phyloP scores from a whole-genome alignment of 441 rosid species.

The Theobroma grandiflorum region DNA sequence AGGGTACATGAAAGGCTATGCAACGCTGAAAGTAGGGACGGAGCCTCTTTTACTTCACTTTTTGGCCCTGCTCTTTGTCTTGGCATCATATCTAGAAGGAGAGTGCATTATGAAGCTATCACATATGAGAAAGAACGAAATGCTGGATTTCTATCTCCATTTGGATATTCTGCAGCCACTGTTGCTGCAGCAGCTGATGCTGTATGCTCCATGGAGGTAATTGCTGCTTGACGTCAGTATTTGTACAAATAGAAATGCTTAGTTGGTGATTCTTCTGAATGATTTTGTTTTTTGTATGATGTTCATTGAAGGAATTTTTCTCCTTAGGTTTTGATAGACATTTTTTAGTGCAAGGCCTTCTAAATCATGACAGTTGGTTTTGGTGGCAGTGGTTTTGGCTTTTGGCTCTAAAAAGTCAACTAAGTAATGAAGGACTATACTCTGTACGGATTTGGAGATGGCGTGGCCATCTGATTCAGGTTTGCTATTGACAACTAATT shows the following conservation, averaged over 20 bases:
- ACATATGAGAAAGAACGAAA: slow-evolving; percentile 83
- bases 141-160: slow-evolving; percentile 86
- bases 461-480: slow-evolving; percentile 91
- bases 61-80: slow-evolving; percentile 80
- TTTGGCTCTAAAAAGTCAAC: slow-evolving; percentile 62
- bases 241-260: background rate
- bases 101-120: slow-evolving; percentile 74
- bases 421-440: slow-evolving; percentile 35
- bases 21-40: slow-evolving; percentile 68
- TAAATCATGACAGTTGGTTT: slow-evolving; percentile 35
- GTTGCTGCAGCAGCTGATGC: slow-evolving; percentile 73
- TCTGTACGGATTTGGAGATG: slow-evolving; percentile 80
- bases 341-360: slow-evolving; percentile 26
- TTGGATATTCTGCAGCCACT: slow-evolving; percentile 81
- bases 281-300: slow-evolving; percentile 5
- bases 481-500: slow-evolving; percentile 30
- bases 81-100: slow-evolving; percentile 89
- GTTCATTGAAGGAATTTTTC: background rate
- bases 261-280: slow-evolving; percentile 14
- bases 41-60: slow-evolving; percentile 82
- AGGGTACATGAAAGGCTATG: slow-evolving; percentile 79
- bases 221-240: slow-evolving; percentile 22
- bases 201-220: slow-evolving; percentile 89
- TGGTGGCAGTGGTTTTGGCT: slow-evolving; percentile 86
- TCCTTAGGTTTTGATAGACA: background rate